A percentile compares a stretch with the other conserved stretches of the same genome.
Evolutionary conservation across 192 early-diverging fungal genomes (phyloP).

Genomic region (Fimicolochytrium jonesii): DNA sequence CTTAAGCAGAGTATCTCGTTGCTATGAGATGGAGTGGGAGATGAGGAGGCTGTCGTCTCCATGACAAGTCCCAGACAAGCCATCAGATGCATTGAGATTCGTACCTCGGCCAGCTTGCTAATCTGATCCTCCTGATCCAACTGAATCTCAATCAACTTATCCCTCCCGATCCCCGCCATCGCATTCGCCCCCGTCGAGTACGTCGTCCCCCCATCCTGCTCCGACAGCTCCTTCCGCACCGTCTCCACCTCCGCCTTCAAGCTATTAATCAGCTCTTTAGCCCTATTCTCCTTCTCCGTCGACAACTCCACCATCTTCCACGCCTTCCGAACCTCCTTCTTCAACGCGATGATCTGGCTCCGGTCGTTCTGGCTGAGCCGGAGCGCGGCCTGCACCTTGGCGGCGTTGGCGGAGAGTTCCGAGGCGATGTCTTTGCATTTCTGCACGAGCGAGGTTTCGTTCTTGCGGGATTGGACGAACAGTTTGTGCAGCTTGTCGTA

Average conservation of each 20-base stretch:
- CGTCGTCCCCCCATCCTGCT: neutral
- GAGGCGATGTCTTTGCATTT: constrained; percentile 46
- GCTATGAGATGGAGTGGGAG: too few species aligned
- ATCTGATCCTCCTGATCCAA: constrained; percentile 43
- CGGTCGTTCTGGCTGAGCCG: constrained; percentile 47
- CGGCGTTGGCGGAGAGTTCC: constrained; percentile 40
- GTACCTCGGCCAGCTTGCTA: constrained; percentile 31
- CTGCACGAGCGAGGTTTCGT: constrained; percentile 42
- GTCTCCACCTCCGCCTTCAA: constrained; percentile 43
- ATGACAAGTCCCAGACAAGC: too few species aligned
- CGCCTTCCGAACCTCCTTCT: constrained; percentile 51
- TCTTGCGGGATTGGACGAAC: constrained; percentile 45
- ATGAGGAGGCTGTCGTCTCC: too few species aligned
- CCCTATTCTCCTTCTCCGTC: constrained; percentile 39
- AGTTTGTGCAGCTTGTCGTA: constrained; percentile 51
- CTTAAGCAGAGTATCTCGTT: constrained; percentile 19
- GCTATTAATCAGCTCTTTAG: constrained; percentile 40
- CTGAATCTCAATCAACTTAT: constrained; percentile 42
- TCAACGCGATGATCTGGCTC: constrained; percentile 36
- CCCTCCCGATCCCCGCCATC: constrained; percentile 5
- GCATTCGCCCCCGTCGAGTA: neutral
- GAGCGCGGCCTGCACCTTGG: constrained; percentile 49
- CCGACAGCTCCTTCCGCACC: constrained; percentile 17
- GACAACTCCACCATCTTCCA: constrained; percentile 54
- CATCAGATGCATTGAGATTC: too few species aligned